phyloP scores from a whole-genome alignment of 345 rosid genomes.

The Geranium rotundifolium region DNA sequence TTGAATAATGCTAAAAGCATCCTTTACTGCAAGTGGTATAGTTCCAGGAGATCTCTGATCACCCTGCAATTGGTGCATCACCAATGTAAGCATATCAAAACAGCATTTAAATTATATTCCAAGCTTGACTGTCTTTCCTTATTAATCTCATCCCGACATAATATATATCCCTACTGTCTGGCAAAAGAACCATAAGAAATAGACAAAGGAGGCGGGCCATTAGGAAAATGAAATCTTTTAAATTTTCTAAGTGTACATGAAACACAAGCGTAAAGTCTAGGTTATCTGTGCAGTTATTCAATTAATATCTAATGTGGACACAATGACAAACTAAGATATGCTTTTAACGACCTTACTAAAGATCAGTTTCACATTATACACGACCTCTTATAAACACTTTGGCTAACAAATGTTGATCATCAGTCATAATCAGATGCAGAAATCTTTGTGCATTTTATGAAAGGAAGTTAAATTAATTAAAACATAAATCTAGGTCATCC shows the following conservation, averaged over 20 bases:
- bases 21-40: constrained; percentile 92
- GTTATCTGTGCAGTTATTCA: neutral
- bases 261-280: neutral
- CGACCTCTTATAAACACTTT: neutral
- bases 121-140: neutral
- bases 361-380: neutral
- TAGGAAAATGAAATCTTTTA: too few relatives aligned
- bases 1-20: constrained; percentile 92
- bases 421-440: neutral
- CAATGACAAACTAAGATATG: neutral
- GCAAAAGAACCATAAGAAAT: neutral
- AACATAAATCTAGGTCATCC: neutral
- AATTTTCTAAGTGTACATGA: neutral
- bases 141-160: neutral
- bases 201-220: neutral
- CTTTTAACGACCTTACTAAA: neutral
- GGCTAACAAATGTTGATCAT: neutral
- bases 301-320: neutral
- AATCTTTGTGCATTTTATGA: neutral
- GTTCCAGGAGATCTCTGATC: constrained; percentile 99
- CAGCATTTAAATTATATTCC: constrained; percentile 3
- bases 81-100: constrained; percentile 4
- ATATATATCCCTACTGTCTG: neutral
- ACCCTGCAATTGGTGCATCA: constrained; percentile 52
- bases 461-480: neutral